Evolutionary conservation across 2,329 filamentous ascomycete genomes (phyloP).

Genomic region (Curvularia lunata): DNA sequence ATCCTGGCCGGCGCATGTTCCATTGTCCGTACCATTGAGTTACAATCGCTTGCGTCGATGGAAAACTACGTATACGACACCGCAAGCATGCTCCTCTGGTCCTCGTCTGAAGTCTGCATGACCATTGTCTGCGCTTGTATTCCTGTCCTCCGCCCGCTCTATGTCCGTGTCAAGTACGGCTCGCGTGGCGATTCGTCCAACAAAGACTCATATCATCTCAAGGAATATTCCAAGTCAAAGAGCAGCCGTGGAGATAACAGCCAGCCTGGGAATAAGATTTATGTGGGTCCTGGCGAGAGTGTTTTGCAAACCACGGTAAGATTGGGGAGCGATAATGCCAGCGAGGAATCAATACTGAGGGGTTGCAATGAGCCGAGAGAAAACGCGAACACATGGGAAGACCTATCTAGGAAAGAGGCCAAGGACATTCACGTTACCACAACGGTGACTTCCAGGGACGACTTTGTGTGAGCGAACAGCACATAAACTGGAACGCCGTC

Average conservation of each 20-base stretch:
- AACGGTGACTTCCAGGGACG: constrained; percentile 15
- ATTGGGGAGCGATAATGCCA: constrained; percentile 31
- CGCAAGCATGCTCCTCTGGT: constrained; percentile 41
- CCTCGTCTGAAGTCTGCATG: constrained; percentile 53
- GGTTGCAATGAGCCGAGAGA: constrained; percentile 3
- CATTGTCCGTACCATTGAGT: constrained; percentile 39
- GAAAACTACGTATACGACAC: constrained; percentile 44
- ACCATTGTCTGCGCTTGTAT: constrained; percentile 61
- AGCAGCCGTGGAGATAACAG: constrained; percentile 12
- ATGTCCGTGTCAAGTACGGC: constrained; percentile 43
- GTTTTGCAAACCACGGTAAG: constrained; percentile 30
- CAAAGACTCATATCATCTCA: constrained; percentile 29
- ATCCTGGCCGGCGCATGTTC: constrained; percentile 43
- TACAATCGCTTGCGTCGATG: constrained; percentile 35
- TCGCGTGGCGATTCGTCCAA: constrained; percentile 26
- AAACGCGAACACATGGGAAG: constrained; percentile 8
- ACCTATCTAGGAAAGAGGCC: constrained; percentile 13
- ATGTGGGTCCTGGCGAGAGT: constrained; percentile 27
- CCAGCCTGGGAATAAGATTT: constrained; percentile 24
- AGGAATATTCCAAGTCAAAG: constrained; percentile 27
- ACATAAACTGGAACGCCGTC: not conserved
- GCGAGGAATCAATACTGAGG: constrained; percentile 40
- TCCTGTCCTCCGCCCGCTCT: constrained; percentile 53
- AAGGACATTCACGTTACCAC: constrained; percentile 24
- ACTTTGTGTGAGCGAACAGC: constrained; percentile 6